Conservation (phyloP, 2,329 filamentous ascomycete species). For the Aspergillus texensis region DNA sequence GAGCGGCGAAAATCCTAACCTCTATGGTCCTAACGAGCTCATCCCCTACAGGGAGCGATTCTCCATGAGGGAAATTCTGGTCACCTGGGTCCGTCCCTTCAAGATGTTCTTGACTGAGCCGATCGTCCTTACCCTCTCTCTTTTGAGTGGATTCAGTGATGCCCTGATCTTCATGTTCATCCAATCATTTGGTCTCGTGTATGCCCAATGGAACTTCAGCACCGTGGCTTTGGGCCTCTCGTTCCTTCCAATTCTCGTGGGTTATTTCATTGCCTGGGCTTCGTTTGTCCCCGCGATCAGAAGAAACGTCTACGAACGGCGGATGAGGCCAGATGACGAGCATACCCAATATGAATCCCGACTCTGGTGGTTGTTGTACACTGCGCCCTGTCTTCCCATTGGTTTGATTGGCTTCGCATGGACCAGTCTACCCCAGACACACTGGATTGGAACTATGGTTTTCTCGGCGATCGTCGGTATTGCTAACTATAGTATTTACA, state of each 20-base stretch:
- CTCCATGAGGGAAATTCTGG: constrained; percentile 58
- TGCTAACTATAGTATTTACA: constrained; percentile 66
- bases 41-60: constrained; percentile 62
- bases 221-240: constrained; percentile 52
- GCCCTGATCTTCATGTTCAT: constrained; percentile 70
- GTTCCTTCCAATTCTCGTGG: constrained; percentile 60
- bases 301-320: constrained; percentile 50
- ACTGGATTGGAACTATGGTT: constrained; percentile 66
- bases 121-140: constrained; percentile 63
- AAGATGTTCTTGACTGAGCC: constrained; percentile 67
- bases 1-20: constrained; percentile 58
- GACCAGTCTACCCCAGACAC: constrained; percentile 57
- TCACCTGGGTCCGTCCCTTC: constrained; percentile 64
- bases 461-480: constrained; percentile 64
- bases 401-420: constrained; percentile 66
- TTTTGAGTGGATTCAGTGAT: constrained; percentile 66
- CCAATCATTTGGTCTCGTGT: constrained; percentile 63
- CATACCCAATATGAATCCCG: constrained; percentile 67
- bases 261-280: constrained; percentile 63
- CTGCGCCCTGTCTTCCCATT: constrained; percentile 61
- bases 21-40: constrained; percentile 75
- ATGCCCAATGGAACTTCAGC: constrained; percentile 61
- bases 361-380: constrained; percentile 63
- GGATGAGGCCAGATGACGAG: constrained; percentile 51
- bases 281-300: constrained; percentile 60